Base-by-base conservation (phyloP, 1,284 basidiomycete genomes). In the Salmacisia buchloeana region DNA sequence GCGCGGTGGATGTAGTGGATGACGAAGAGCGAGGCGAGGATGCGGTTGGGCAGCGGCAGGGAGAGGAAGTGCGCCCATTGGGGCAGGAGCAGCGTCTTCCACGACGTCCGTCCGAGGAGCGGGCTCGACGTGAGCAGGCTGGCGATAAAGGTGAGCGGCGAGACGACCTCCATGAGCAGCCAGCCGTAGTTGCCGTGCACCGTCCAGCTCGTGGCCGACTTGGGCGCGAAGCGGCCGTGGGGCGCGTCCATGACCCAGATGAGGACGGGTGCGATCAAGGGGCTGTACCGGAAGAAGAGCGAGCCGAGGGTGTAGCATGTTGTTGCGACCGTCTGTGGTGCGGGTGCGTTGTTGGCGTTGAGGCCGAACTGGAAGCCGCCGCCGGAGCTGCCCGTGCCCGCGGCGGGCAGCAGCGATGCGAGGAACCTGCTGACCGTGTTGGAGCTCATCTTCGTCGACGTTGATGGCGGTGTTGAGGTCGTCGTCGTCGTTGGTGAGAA, bases 1-100 rank as follows among this genome's bases (percentile, higher is more conserved):
- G 91, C 87, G 41, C 93, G 88, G 80, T 94, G 92, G 59, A 85
- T 69, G 80, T 96, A 96, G 82, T 97, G 92, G 0, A 85, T 69
- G 49, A 92, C 77, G 79, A 85, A 94, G 59, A 89, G 82, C 0
- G 79, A 69, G 18, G 85, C 82, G 57, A 92, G 83, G 31, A 91
- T 68, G 27, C 83, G 82, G 49, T 86, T 83, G 0, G 86, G 83
- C 43, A 73, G 73, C 6, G 74, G 75, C n/a, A 82, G 69, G 57
- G 79, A 63, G 29, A 80, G 70, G 49, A 82, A 71, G 33, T 68
- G 57, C 13, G 60, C 39, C 27, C 72, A 68, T 10, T 67, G 63
- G 0, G 65, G 61, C 82, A 65, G 82, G 77, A 72, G 54, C 3
- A 72, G 52, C 18, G 62, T 58, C 13, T 59, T 63, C 35, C 15